Conservation (phyloP, 1,284 basidiomycete species). For the Xerocomus minutiporus region DNA sequence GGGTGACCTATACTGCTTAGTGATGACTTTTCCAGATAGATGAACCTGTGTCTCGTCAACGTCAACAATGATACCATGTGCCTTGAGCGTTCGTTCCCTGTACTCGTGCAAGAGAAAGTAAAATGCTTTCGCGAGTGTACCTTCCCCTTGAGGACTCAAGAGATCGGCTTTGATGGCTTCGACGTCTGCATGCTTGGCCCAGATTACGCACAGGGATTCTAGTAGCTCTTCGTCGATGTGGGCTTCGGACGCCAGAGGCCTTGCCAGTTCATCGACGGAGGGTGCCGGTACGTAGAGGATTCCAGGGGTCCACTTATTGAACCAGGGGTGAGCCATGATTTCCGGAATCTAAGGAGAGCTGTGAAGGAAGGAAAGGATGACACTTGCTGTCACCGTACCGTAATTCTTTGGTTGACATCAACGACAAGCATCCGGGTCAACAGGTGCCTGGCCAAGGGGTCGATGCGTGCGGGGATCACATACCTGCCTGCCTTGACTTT, state of each 20-base stretch:
- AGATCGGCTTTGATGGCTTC: conserved; percentile 61
- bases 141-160: conserved; percentile 58
- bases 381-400: conserved; percentile 47
- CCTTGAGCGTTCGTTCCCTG: conserved; percentile 67
- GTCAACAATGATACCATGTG: conserved; percentile 52
- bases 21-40: conserved; percentile 38
- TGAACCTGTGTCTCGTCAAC: conserved; percentile 29
- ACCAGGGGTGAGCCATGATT: conserved; percentile 87
- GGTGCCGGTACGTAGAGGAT: conserved; percentile 56
- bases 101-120: conserved; percentile 85
- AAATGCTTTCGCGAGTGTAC: conserved; percentile 87
- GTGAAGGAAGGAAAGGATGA: conserved; percentile 8
- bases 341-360: conserved; percentile 69
- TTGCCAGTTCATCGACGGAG: conserved; percentile 61
- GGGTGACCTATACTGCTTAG: conserved; percentile 45
- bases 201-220: conserved; percentile 83
- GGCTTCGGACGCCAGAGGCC: conserved; percentile 62
- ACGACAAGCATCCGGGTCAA: conserved; percentile 85
- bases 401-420: conserved; percentile 83
- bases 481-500: conserved; percentile 92
- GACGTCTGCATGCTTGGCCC: conserved; percentile 64
- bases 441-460: conserved; percentile 71
- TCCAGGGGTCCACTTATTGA: conserved; percentile 45
- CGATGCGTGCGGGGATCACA: conserved; percentile 73
- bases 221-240: conserved; percentile 87